These are phyloP conservation scores for Acacia pycnantha DNA, from an alignment of 331 rosid species.

Conservation along the genomic window DNA sequence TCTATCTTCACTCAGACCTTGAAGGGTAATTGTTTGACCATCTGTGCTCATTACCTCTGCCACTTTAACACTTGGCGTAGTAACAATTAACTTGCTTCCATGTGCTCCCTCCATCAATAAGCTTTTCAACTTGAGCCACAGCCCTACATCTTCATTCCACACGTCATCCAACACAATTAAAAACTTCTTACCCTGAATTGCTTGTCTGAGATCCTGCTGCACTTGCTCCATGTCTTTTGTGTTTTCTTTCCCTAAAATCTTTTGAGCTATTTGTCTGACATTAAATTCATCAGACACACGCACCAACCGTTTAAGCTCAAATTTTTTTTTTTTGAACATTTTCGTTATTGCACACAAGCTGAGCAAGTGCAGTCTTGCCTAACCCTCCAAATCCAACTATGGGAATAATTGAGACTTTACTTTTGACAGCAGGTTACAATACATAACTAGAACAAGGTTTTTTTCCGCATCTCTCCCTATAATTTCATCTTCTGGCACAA, in stretches of 20 bases:
- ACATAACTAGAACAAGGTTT: neutral
- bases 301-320: constrained; percentile 18
- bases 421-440: no score
- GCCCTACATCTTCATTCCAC: neutral
- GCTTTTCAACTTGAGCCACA: neutral
- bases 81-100: constrained; percentile 22
- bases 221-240: neutral
- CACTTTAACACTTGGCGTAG: neutral
- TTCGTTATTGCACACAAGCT: neutral
- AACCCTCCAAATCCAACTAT: constrained; percentile 34
- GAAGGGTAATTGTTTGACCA: neutral
- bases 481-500: constrained; percentile 21
- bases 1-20: neutral
- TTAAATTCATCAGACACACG: constrained; percentile 18
- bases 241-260: constrained; percentile 1
- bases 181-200: neutral
- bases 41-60: neutral
- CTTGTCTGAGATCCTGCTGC: neutral
- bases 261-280: neutral
- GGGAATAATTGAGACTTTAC: neutral
- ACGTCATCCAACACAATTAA: constrained; percentile 26
- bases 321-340: neutral
- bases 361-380: constrained; percentile 32
- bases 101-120: neutral
- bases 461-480: constrained; percentile 41